phyloP scores from a whole-genome alignment of 108 stramenopile species.

The Fistulifera pelliculosa region DNA sequence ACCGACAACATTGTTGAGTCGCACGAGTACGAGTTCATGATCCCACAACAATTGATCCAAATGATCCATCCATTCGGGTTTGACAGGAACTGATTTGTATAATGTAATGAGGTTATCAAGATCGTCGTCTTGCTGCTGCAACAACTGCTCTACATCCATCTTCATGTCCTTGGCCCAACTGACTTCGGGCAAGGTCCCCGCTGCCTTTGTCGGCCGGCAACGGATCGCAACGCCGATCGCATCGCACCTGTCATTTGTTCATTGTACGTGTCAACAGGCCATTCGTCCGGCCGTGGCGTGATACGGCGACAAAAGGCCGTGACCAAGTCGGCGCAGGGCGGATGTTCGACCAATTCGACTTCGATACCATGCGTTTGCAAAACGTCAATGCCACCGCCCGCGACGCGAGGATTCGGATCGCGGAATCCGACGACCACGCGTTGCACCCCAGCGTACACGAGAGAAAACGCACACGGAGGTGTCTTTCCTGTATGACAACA shows the following conservation, averaged over 20 bases:
- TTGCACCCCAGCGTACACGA: conserved; percentile 49
- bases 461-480: conserved; percentile 74
- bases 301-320: conserved; percentile 63
- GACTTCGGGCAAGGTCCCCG: conserved; percentile 36
- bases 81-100: conserved; percentile 10
- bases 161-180: conserved; percentile 33
- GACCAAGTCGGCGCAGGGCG: conserved; percentile 43
- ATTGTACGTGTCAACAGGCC: conserved; percentile 12
- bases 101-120: conserved; percentile 1
- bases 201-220: conserved; percentile 36
- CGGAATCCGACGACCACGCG: conserved; percentile 79
- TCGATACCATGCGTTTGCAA: conserved; percentile 54
- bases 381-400: conserved; percentile 68
- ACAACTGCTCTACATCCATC: conserved; percentile 8
- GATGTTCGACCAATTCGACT: conserved; percentile 34
- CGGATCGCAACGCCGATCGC: conserved; percentile 34
- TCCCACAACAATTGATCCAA: conserved; percentile 55
- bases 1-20: conserved; percentile 54
- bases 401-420: conserved; percentile 81
- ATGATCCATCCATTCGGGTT: conserved; percentile 49
- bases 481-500: conserved; percentile 83
- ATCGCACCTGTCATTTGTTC: conserved; percentile 42
- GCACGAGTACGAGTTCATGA: conserved; percentile 57
- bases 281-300: conserved; percentile 26
- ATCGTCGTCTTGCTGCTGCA: conserved; percentile 2